Conservation (phyloP, 345 rosid species). For the Rhizophora apiculata region DNA sequence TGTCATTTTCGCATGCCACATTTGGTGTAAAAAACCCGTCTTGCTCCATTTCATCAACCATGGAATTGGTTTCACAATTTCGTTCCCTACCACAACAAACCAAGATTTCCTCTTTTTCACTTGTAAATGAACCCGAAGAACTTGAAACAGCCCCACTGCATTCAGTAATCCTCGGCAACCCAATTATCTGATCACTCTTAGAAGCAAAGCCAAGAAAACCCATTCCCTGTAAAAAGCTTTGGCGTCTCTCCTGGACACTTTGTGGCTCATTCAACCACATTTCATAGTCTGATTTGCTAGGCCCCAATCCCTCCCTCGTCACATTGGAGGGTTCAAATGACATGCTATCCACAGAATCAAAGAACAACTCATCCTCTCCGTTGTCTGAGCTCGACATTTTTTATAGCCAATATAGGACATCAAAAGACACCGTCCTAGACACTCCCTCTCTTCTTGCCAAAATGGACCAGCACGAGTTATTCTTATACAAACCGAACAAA, state of each 20-base stretch:
- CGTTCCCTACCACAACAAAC: constrained; percentile 39
- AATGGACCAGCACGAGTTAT: constrained; percentile 9
- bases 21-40: constrained; percentile 11
- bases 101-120: constrained; percentile 23
- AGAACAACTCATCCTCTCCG: constrained; percentile 56
- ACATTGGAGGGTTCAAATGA: constrained; percentile 31
- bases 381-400: constrained; percentile 51
- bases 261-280: constrained; percentile 60
- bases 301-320: constrained; percentile 21
- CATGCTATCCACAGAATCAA: constrained; percentile 56
- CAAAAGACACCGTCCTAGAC: constrained; percentile 20
- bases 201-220: constrained; percentile 38
- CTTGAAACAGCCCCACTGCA: constrained; percentile 46
- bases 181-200: constrained; percentile 9
- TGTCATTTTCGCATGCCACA: constrained; percentile 12
- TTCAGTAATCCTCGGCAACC: constrained; percentile 43
- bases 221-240: constrained; percentile 47
- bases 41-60: constrained; percentile 41
- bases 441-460: constrained; percentile 25
- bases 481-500: constrained; percentile 24
- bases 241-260: constrained; percentile 68
- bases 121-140: constrained; percentile 17
- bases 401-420: constrained; percentile 36
- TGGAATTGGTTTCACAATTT: constrained; percentile 34
- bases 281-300: constrained; percentile 27